Evolutionary conservation across 1,139 yeast genomes (phyloP).

Genomic region (Suhomyces choctaworum): DNA sequence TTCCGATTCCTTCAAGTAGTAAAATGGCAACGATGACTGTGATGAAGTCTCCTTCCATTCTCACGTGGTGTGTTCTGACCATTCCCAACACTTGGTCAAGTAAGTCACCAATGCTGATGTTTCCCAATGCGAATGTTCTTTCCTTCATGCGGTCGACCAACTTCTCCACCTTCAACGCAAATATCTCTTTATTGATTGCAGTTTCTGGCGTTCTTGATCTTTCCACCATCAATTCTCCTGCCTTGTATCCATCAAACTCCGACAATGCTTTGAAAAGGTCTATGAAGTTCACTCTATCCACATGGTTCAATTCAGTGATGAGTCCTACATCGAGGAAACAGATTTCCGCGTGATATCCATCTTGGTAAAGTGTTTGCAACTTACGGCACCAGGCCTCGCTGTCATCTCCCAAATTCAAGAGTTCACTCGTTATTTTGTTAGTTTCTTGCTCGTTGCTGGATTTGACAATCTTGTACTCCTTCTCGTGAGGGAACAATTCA

Average conservation of each 20-base stretch:
- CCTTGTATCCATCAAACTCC: constrained; percentile 88
- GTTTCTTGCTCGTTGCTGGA: constrained; percentile 49
- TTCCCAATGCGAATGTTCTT: constrained; percentile 89
- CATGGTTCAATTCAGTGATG: constrained; percentile 80
- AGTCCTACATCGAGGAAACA: constrained; percentile 93
- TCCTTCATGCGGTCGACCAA: constrained; percentile 79
- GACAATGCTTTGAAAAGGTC: constrained; percentile 88
- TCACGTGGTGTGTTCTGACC: constrained; percentile 92
- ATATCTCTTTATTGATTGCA: constrained; percentile 77
- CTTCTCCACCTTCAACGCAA: constrained; percentile 83
- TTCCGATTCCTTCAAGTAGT: constrained; percentile 89
- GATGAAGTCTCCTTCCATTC: constrained; percentile 96
- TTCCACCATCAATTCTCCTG: constrained; percentile 95
- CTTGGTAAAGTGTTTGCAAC: constrained; percentile 50
- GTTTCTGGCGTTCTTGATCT: constrained; percentile 93
- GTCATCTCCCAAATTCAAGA: constrained; percentile 40
- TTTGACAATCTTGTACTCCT: constrained; percentile 49
- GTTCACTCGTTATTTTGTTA: constrained; percentile 46
- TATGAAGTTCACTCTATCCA: constrained; percentile 79
- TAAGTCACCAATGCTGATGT: constrained; percentile 88
- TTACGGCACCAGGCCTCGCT: constrained; percentile 51
- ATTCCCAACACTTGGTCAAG: constrained; percentile 81
- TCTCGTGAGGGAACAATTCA: constrained; percentile 44
- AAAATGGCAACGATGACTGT: constrained; percentile 91
- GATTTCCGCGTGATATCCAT: constrained; percentile 80